These are phyloP conservation scores for Globisporangium paroecandrum DNA, from an alignment of 352 stramenopile species.

Conservation along the genomic window DNA sequence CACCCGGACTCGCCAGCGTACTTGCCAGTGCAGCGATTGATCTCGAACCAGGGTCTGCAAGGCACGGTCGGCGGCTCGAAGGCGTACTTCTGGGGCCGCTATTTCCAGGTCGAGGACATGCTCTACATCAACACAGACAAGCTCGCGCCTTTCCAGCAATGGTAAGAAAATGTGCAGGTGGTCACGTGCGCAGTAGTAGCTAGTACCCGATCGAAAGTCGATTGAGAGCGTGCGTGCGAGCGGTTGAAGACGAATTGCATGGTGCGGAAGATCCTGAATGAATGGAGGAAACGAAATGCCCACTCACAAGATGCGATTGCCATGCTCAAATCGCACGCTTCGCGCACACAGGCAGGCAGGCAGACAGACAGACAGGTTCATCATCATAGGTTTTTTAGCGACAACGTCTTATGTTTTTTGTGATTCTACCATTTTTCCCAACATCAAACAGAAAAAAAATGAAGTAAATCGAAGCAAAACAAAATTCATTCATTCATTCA, in stretches of 20 bases:
- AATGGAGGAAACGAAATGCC: not conserved
- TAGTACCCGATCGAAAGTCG: not conserved
- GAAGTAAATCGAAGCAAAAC: not conserved
- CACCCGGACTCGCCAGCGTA: conserved; percentile 81
- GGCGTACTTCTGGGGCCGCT: conserved; percentile 86
- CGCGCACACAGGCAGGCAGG: not conserved
- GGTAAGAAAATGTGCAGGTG: conserved; percentile 32
- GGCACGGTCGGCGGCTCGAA: conserved; percentile 75
- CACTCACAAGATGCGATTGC: not conserved
- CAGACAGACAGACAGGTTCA: not conserved
- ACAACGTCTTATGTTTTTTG: conserved; percentile 5
- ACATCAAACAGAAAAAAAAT: not conserved
- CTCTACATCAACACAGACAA: conserved; percentile 85
- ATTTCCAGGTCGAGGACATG: conserved; percentile 80
- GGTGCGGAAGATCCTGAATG: not conserved
- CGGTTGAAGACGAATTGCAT: not conserved
- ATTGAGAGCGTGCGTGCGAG: not conserved
- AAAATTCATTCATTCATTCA: not conserved
- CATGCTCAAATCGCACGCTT: not conserved
- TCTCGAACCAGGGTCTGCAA: conserved; percentile 49
- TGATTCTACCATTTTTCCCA: not conserved
- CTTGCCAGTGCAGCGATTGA: conserved; percentile 55
- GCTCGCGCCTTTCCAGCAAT: conserved; percentile 75
- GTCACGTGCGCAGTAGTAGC: not conserved
- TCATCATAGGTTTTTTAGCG: conserved; percentile 3